phyloP scores from a whole-genome alignment of 2,329 filamentous ascomycete genomes.

The Hymenoscyphus occultus region DNA sequence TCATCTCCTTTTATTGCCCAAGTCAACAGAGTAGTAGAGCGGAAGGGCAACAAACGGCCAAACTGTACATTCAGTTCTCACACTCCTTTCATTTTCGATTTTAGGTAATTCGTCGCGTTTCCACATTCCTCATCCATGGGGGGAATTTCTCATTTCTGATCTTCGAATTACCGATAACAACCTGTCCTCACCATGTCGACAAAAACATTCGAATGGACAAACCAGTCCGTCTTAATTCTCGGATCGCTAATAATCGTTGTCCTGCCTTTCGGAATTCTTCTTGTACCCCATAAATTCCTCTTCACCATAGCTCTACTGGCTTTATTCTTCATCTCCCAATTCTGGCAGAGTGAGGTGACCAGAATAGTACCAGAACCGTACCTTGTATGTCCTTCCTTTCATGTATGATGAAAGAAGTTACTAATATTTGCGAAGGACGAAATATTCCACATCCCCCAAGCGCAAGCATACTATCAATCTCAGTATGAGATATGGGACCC shows the following conservation, averaged over 20 bases:
- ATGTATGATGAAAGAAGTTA: neutral
- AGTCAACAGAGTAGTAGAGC: neutral
- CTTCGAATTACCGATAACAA: neutral
- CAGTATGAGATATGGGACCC: slow-evolving; percentile 82
- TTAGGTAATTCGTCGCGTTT: neutral
- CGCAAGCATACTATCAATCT: slow-evolving; percentile 78
- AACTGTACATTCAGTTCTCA: neutral
- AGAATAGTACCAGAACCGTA: slow-evolving; percentile 32
- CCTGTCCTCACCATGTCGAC: slow-evolving; percentile 6
- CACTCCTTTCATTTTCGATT: neutral
- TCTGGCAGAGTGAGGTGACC: slow-evolving; percentile 32
- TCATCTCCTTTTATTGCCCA: neutral
- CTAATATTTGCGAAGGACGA: slow-evolving; percentile 61
- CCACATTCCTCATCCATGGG: neutral
- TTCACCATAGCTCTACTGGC: neutral
- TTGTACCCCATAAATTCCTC: slow-evolving; percentile 7
- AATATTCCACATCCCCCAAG: slow-evolving; percentile 86
- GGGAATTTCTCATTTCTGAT: neutral
- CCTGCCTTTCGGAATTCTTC: slow-evolving; percentile 32
- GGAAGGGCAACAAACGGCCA: neutral
- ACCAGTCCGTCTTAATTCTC: neutral
- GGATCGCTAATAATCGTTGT: slow-evolving; percentile 5
- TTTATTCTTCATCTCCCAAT: slow-evolving; percentile 14
- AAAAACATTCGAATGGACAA: slow-evolving; percentile 1
- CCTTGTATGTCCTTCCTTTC: slow-evolving; percentile 20